phyloP scores from a whole-genome alignment of 1,139 yeast species.

The Lipomyces yarrowii region DNA sequence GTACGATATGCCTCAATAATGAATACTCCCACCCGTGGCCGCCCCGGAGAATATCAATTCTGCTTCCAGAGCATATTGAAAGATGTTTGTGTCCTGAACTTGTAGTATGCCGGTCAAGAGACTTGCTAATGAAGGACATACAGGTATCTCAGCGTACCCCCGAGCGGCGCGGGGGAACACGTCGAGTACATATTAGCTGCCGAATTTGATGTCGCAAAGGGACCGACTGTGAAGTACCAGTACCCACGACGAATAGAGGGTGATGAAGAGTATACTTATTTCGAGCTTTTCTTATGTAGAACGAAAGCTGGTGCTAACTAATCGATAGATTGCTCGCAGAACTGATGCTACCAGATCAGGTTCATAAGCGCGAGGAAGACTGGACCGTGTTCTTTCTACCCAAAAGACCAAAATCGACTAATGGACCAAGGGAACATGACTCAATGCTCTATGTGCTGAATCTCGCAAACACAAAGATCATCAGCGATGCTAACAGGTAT shows the following conservation, averaged over 20 bases:
- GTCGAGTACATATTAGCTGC: constrained; percentile 48
- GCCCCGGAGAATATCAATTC: background rate
- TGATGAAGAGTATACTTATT: constrained; percentile 37
- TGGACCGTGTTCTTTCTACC: constrained; percentile 57
- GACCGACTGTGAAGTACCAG: constrained; percentile 58
- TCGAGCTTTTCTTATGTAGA: background rate
- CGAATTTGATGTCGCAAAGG: constrained; percentile 66
- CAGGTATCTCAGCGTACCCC: background rate
- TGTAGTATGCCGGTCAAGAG: background rate
- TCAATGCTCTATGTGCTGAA: constrained; percentile 58
- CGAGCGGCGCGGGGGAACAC: constrained; percentile 18
- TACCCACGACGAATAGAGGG: constrained; percentile 57
- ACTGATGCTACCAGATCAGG: constrained; percentile 67
- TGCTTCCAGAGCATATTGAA: background rate
- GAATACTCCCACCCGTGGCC: no score
- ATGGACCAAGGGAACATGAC: constrained; percentile 35
- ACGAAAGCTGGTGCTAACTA: background rate
- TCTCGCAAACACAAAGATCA: constrained; percentile 57
- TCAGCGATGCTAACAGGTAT: constrained; percentile 45
- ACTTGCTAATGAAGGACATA: background rate
- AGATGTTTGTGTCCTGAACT: background rate
- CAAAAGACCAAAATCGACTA: background rate
- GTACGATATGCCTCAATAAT: no score
- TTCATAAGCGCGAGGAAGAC: constrained; percentile 62
- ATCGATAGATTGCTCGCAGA: constrained; percentile 42